Conservation (phyloP, 73 alveolate genomes). For the Paramecium sonneborni region DNA sequence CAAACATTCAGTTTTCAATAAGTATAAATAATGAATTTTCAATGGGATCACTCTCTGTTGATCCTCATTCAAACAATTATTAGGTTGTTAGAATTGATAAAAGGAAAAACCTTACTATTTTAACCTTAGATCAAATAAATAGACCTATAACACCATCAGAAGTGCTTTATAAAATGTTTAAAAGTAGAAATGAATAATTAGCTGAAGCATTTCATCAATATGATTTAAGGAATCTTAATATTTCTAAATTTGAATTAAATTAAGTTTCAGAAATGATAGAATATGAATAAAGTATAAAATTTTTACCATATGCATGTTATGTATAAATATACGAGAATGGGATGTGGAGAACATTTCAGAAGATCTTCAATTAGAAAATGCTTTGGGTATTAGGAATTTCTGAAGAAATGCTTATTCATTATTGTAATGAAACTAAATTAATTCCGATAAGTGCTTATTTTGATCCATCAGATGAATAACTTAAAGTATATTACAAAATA, state of each 20-base stretch:
- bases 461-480: not conserved
- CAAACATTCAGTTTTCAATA: not conserved
- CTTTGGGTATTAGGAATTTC: not conserved
- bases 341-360: not conserved
- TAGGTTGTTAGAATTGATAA: not conserved
- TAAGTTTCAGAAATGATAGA: not conserved
- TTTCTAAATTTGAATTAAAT: not conserved
- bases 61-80: constrained; percentile 23
- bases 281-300: not conserved
- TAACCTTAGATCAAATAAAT: not conserved
- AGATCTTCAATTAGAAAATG: not conserved
- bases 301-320: not conserved
- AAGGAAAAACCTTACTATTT: not conserved
- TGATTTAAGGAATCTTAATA: not conserved
- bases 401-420: constrained; percentile 34
- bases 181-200: not conserved
- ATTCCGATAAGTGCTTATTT: not conserved
- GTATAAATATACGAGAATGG: not conserved
- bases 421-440: not conserved
- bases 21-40: not conserved
- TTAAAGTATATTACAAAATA: not conserved
- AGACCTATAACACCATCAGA: constrained; percentile 38
- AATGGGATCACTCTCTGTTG: not conserved
- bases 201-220: not conserved
- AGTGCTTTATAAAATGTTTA: not conserved